phyloP scores from a whole-genome alignment of 2,329 filamentous ascomycete species.

The Fusarium pininemorale region DNA sequence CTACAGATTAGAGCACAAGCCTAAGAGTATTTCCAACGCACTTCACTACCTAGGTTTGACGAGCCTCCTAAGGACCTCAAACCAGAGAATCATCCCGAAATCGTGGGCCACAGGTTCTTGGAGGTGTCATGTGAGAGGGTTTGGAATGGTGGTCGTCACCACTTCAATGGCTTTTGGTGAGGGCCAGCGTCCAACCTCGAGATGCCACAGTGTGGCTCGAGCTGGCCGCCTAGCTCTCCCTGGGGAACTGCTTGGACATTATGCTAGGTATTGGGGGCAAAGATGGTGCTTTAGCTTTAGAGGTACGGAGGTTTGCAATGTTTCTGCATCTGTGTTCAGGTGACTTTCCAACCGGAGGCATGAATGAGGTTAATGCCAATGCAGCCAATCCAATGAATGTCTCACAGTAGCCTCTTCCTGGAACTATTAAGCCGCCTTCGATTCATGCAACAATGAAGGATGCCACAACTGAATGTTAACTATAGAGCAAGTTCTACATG shows the following conservation, averaged over 20 bases:
- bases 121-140: not conserved
- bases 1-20: not conserved
- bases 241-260: not conserved
- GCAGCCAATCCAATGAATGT: constrained; percentile 1
- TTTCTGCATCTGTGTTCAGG: not conserved
- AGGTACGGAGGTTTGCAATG: not conserved
- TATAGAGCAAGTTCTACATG: not conserved
- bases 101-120: not conserved
- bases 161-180: not conserved
- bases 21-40: not conserved
- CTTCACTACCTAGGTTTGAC: not conserved
- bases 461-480: not conserved
- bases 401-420: not conserved
- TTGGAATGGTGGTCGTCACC: not conserved
- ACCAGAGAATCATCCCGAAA: not conserved
- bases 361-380: constrained; percentile 6
- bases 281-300: not conserved
- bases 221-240: not conserved
- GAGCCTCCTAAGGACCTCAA: not conserved
- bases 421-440: not conserved
- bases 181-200: not conserved
- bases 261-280: not conserved
- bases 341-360: not conserved
- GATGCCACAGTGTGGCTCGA: not conserved
- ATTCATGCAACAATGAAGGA: not conserved